phyloP scores from a whole-genome alignment of 352 stramenopile genomes.

The Blastocystis sp. region DNA sequence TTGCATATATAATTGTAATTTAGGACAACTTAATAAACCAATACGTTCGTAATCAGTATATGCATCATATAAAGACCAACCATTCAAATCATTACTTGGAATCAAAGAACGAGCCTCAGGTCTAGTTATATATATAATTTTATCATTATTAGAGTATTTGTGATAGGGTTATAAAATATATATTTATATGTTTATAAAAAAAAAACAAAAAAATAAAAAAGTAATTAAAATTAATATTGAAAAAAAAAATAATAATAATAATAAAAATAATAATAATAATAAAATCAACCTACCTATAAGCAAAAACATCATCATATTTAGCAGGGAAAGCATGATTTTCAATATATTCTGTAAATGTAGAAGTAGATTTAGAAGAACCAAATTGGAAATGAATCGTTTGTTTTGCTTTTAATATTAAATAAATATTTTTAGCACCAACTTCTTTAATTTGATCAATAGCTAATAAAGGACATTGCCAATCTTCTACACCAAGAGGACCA shows the following conservation, averaged over 20 bases:
- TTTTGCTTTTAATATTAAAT: slow-evolving; percentile 33
- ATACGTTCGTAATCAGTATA: slow-evolving; percentile 55
- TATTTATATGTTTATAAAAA: too few species aligned
- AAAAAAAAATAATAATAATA: too few species aligned
- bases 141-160: too few species aligned
- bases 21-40: slow-evolving; percentile 51
- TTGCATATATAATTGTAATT: slow-evolving; percentile 46
- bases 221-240: too few species aligned
- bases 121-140: too few species aligned
- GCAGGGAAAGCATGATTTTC: not conserved
- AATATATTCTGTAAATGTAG: slow-evolving; percentile 4
- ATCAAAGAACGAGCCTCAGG: slow-evolving; percentile 28
- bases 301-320: slow-evolving; percentile 30
- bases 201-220: too few species aligned
- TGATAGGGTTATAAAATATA: too few species aligned
- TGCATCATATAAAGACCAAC: slow-evolving; percentile 40
- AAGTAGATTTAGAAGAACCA: slow-evolving; percentile 10
- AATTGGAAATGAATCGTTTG: slow-evolving; percentile 32
- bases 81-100: slow-evolving; percentile 32
- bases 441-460: slow-evolving; percentile 27
- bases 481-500: slow-evolving; percentile 12
- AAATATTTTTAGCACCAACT: slow-evolving; percentile 14
- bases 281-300: slow-evolving; percentile 2
- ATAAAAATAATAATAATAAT: not conserved
- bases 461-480: slow-evolving; percentile 12